These are phyloP conservation scores for Umbelopsis sp. DNA, from an alignment of 371 early-diverging fungal species.

Conservation along the genomic window DNA sequence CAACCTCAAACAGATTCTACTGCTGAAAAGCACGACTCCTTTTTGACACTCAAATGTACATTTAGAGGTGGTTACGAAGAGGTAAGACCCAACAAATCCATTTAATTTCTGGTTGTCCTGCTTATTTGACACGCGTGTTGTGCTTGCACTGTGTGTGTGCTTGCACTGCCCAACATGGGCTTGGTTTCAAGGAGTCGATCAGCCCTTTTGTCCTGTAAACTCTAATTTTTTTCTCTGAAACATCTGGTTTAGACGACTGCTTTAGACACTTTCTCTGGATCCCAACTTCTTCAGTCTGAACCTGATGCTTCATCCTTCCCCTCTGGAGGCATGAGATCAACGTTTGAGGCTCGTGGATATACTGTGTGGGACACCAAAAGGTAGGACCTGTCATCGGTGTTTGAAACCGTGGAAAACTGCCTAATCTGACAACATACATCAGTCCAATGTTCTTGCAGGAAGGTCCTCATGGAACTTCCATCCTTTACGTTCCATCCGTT, in stretches of 20 bases:
- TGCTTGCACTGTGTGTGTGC: too few relatives aligned
- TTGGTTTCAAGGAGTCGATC: not conserved
- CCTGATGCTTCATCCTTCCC: slow-evolving; percentile 99
- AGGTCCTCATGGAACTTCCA: slow-evolving; percentile 89
- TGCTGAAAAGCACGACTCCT: slow-evolving; percentile 99
- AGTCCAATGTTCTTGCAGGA: slow-evolving; percentile 95
- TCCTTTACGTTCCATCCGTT: slow-evolving; percentile 96
- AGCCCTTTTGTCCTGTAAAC: not conserved
- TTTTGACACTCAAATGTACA: slow-evolving; percentile 82
- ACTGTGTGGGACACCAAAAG: slow-evolving; percentile 97
- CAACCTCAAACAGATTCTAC: slow-evolving; percentile 98
- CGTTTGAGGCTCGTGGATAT: slow-evolving; percentile 99
- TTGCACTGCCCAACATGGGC: not conserved
- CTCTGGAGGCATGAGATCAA: slow-evolving; percentile 96
- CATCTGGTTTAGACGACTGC: slow-evolving; percentile 64
- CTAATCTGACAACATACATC: slow-evolving; percentile 14
- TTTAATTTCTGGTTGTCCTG: too few relatives aligned
- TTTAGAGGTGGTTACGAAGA: slow-evolving; percentile 81
- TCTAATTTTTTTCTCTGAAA: not conserved
- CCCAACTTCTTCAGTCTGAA: slow-evolving; percentile 96
- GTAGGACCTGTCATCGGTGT: slow-evolving; percentile 32
- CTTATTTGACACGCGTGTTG: not conserved
- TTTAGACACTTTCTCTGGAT: slow-evolving; percentile 95
- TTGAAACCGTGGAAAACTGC: slow-evolving; percentile 14
- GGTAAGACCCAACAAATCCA: slow-evolving; percentile 34